Base-by-base conservation (phyloP, 2,329 filamentous ascomycete genomes). In the Scedosporium minutisporum region DNA sequence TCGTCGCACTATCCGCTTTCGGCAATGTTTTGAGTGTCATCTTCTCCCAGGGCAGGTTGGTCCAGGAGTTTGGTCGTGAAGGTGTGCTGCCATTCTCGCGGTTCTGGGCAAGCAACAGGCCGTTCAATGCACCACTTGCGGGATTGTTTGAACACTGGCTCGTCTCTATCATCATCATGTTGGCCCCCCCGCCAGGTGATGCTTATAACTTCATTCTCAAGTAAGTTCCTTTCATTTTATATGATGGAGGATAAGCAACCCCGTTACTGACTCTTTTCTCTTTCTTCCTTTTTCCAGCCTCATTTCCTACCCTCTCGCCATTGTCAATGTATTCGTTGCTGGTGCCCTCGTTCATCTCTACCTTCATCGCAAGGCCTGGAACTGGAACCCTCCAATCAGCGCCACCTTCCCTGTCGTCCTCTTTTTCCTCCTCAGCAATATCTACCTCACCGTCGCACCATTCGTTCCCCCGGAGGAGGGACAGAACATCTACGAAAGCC, bases 21-120 rank as follows among this genome's bases (percentile, higher is more conserved):
- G 87, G 86, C 29, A 89, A 88, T 67, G 83, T 89, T 14, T 76
- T 89, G 57, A 82, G 79, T 63, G 85, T 88, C 65, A 88, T 88
- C 65, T 89, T 89, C 73, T 86, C 86, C 0, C 85, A 88, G 71
- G 85, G 85, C 6, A 81, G 86, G 61, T 75, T 88, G 4, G 85
- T 86, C 0, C 86, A 87, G 71, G 85, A 87, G 70, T 80, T 88
- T 16, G 86, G 84, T 3, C 82, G 84, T 10, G 86, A 88, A 71
- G 86, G 85, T 29, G 78, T 88, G n/a, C 72, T 89, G 2, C 86
- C 86, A 0, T 86, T 83, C 63, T 85, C 84, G 0, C 74, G 77
- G 1, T 75, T 88, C 66, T 88, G 83, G 78, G 85, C 85, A 12
- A 85, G 82, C 71, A 88, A 85, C 72, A 78, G 80, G 57, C 86